phyloP scores from a whole-genome alignment of 83 land plant genomes.

The Larix sibirica region DNA sequence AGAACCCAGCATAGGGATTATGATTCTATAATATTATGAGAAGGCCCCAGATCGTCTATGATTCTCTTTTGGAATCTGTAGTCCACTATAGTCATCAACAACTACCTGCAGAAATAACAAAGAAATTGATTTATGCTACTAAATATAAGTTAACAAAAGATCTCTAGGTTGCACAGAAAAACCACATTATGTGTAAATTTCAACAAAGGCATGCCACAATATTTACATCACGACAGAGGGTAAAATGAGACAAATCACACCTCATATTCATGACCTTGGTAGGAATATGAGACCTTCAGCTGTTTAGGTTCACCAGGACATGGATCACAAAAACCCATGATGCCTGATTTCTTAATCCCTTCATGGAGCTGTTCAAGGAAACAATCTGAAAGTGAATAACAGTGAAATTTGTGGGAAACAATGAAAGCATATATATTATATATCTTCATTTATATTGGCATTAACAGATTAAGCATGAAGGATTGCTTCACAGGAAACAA shows the following conservation, averaged over 20 bases:
- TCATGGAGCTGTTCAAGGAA: conserved; percentile 73
- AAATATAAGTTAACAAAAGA: background rate
- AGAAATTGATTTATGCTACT: background rate
- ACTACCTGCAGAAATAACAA: conserved; percentile 33
- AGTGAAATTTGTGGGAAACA: background rate
- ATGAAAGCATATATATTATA: background rate
- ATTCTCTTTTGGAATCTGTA: conserved; percentile 39
- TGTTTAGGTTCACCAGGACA: conserved; percentile 94
- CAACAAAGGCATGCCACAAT: background rate
- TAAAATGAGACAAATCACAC: conserved; percentile 29
- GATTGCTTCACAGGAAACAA: background rate
- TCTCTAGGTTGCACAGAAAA: background rate
- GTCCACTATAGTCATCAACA: conserved; percentile 59
- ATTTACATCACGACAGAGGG: background rate
- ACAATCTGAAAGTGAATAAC: background rate
- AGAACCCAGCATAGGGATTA: too few species aligned
- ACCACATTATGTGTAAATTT: background rate
- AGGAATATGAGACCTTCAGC: conserved; percentile 69
- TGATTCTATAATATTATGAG: too few species aligned
- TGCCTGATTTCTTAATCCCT: conserved; percentile 95
- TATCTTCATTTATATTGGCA: background rate
- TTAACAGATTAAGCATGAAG: background rate
- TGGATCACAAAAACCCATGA: conserved; percentile 98
- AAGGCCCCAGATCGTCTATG: conserved; percentile 19
- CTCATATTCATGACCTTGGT: conserved; percentile 57